Base-by-base conservation (phyloP, 2,329 filamentous ascomycete species). In the Fusarium sp. region DNA sequence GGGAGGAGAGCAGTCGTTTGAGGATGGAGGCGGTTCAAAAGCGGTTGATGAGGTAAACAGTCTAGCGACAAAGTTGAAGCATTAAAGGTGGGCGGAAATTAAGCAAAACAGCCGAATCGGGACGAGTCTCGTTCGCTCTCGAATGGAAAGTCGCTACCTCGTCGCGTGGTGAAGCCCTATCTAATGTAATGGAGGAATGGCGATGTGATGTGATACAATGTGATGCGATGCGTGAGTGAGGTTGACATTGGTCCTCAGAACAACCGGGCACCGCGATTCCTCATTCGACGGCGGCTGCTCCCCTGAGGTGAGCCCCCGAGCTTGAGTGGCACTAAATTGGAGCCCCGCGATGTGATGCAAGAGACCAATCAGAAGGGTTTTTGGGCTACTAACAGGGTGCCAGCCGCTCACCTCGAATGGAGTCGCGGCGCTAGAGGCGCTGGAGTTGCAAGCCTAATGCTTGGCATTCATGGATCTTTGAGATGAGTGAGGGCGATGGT, bases 271-370 rank as follows among this genome's bases (percentile, higher is more conserved):
- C 52, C 58, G 47, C 60, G 70, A 56, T 68, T 52, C 70, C 61
- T 68, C 64, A 73, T 73, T 72, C 70, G 70, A 61, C 60, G 64
- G 50, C 64, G 60, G 59, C 44, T 73, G 47, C 59, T 68, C 69
- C 70, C 71, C 71, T 73, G 71, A 73, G 51, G 59, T 59, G 60
- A 64, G 61, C 53, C 59, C 56, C 65, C 61, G 39, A 63, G 58
- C 56, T 69, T 65, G 57, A 44, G 64, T 68, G 55, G 56, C 71
- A 72, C 68, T 66, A 73, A 70, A 72, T 73, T 72, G 65, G 69
- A 63, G 65, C 56, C 68, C 70, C 70, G 65, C 71, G 67, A 28
- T 32, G 15, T 46, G n/a, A 45, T 26, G n/a, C 6, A 17, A n/a
- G 14, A 20, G 38, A 6, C 71, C 71, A 73, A 73, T 72, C 38